Evolutionary conservation across 2,329 filamentous ascomycete species (phyloP).

Genomic region (Fusarium sulawesiense): DNA sequence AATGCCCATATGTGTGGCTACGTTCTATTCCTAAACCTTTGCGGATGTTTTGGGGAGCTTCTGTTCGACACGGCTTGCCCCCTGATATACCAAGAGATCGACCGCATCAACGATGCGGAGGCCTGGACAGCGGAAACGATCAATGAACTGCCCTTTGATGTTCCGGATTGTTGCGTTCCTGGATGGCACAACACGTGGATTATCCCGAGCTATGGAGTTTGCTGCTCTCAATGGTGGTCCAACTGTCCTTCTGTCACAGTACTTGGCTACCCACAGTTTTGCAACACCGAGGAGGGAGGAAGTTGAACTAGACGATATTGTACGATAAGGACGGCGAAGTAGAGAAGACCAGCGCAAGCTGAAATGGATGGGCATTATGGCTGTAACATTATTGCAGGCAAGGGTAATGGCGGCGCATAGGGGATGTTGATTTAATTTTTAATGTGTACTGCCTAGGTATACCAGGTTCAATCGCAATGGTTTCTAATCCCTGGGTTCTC

Average conservation of each 20-base stretch:
- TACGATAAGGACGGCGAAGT: constrained; percentile 12
- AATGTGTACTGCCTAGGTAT: neutral
- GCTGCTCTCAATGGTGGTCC: constrained; percentile 34
- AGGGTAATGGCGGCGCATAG: neutral
- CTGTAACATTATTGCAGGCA: neutral
- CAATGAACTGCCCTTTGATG: constrained; percentile 42
- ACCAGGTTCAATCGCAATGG: neutral
- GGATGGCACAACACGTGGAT: constrained; percentile 44
- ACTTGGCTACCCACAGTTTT: constrained; percentile 28
- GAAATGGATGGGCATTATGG: neutral
- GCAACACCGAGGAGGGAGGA: neutral
- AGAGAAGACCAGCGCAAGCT: constrained; percentile 31
- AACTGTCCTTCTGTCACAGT: constrained; percentile 32
- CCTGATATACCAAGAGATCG: constrained; percentile 41
- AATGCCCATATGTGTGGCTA: constrained; percentile 47
- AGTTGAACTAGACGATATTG: constrained; percentile 1
- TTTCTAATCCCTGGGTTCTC: neutral
- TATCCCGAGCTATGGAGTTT: constrained; percentile 24
- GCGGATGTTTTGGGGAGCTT: constrained; percentile 45
- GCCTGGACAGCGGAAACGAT: constrained; percentile 41
- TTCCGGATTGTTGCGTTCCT: constrained; percentile 42
- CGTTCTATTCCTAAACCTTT: constrained; percentile 43
- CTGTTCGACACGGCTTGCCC: constrained; percentile 41
- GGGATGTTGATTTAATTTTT: neutral
- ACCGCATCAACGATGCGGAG: constrained; percentile 46